Evolutionary conservation across 139 green algal genomes (phyloP), one percentile per base, ranked within the genome.

Genomic region (Picocystis salinarum): DNA sequence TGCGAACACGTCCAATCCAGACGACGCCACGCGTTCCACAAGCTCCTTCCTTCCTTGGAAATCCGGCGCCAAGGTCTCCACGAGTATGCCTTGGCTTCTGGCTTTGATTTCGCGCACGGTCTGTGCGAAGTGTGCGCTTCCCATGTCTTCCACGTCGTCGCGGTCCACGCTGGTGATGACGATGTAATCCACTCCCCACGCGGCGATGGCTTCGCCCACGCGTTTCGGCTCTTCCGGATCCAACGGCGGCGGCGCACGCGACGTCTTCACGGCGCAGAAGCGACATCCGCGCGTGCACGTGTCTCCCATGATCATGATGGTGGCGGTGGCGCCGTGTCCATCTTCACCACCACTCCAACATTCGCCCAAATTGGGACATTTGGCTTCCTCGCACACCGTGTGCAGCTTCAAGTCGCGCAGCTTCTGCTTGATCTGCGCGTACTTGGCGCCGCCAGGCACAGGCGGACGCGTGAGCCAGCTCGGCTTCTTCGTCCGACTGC

Each of bases 241-340:
- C 36, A 93, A 62, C 3, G 88, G 83, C 2, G 85, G 73, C 5
- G 88, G 88, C 5, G 77, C 73, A 1, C 60, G 59, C 18, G 55
- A 76, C 0, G 82, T 93, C 50, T 92, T 92, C 25, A 96, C 85
- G 1, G 85, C 85, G 59, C 85, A 96, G 60, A 96, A 96, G 24
- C 80, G 72, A 59, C 73, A 79, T 24, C 51, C 80, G 24, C 82
- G 59, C 0, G 82, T 93, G 67, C 82, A 93, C 1, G 82, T 93
- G 63, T 93, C 82, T 0, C 82, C 80, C 80, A 93, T 91, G 13
- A 93, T 62, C 88, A 99, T 99, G 68, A 99, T 95, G 24, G 88
- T 99, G n/a, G 88, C 88, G 10, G 88, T 99, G 13, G 82, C 88
- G 7, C 77, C 81, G 48, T 83, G 68, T 18, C 77, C 83, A 24